Evolutionary conservation across 768 basidiomycete species (phyloP), one percentile per base, ranked within the genome.

Genomic region (Albatrellus ellisii): DNA sequence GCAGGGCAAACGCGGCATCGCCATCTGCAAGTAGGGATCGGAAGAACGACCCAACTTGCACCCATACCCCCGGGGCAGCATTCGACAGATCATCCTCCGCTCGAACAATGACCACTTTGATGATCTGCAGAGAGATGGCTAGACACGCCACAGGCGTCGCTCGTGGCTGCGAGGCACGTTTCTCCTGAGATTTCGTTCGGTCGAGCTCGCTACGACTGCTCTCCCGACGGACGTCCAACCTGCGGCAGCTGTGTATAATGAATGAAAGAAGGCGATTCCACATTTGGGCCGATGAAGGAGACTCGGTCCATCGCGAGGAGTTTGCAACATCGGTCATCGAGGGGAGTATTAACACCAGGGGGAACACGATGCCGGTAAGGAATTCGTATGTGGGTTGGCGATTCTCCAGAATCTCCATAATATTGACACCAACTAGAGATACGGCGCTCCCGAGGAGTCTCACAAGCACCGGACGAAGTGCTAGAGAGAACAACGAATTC

Each of bases 261-360:
- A 76, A 80, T 20, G 69, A 62, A 22, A 84, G 56, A 14, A 87
- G 59, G 10, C 79, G 76, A 21, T 75, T 53, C 80, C 80, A 85
- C 8, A 69, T 69, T 24, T 62, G 62, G 7, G 63, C 56, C 36
- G 73, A 58, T 7, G 64, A 58, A 1, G 60, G 59, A n/a, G 67
- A 68, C 46, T 76, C 71, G 2, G 62, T 55, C 49, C 59, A 62
- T 15, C 63, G 57, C 5, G 59, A 65, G 38, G 67, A 64, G 5
- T 61, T 54, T 11, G 59, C 55, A 37, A 73, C 53, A 22, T 73
- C 66, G 1, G 63, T 52, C 9, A 68, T 59, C 0, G 74, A 75
- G 51, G 70, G 70, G 51, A 85, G 59, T 1, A 60, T 55, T 36
- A 81, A 51, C 7, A 66, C 62, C 6, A 87, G 61, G 11, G 81